phyloP scores from a whole-genome alignment of 202 grass and related monocot species.

The Panicum hallii region DNA sequence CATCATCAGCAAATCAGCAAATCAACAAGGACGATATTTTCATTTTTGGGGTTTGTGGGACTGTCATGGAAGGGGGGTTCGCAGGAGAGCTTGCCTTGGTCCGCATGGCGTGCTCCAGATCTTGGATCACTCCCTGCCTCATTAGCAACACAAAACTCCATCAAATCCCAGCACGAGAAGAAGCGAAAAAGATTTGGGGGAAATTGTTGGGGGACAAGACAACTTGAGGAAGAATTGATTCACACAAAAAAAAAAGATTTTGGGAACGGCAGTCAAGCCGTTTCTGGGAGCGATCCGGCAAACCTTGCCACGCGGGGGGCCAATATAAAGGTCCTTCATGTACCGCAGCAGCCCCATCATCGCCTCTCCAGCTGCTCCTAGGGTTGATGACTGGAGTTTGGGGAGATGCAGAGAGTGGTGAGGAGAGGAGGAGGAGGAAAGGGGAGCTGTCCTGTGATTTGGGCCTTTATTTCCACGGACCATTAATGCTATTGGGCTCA shows the following conservation, averaged over 20 bases:
- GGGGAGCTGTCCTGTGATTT: neutral
- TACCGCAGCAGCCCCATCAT: neutral
- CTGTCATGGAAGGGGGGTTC: neutral
- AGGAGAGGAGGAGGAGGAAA: neutral
- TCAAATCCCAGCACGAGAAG: neutral
- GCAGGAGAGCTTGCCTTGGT: conserved; percentile 35
- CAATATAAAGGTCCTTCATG: neutral
- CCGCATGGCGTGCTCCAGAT: conserved; percentile 38
- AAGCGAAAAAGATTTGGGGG: neutral
- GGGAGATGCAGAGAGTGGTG: neutral
- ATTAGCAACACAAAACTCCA: conserved; percentile 12
- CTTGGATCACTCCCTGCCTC: conserved; percentile 14
- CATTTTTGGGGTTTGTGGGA: neutral
- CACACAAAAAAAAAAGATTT: neutral
- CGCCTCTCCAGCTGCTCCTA: neutral
- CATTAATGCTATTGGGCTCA: neutral
- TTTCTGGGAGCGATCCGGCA: neutral
- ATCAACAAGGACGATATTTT: neutral
- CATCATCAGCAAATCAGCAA: neutral
- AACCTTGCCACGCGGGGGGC: conserved; percentile 40
- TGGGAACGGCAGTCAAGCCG: neutral
- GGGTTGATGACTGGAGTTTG: neutral
- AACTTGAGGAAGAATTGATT: neutral
- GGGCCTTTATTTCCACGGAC: neutral
- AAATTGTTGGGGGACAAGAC: neutral